These are phyloP conservation scores for Aspergillus fumigatiaffinis DNA, from an alignment of 2,329 filamentous ascomycete species.

Conservation along the genomic window DNA sequence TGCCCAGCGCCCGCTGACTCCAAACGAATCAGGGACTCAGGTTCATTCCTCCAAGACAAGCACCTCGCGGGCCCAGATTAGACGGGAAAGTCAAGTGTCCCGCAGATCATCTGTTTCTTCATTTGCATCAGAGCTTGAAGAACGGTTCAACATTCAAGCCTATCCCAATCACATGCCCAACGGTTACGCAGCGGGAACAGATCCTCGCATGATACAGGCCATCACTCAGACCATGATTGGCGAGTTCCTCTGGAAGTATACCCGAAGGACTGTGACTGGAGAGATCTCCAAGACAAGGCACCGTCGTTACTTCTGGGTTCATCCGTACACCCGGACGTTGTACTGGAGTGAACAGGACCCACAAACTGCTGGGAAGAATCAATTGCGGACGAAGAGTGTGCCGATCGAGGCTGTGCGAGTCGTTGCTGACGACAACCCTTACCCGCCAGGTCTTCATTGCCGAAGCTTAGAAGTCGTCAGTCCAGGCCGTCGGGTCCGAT, in stretches of 20 bases:
- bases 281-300: constrained; percentile 88
- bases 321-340: constrained; percentile 91
- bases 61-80: constrained; percentile 57
- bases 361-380: constrained; percentile 67
- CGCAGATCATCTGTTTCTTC: constrained; percentile 88
- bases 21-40: constrained; percentile 49
- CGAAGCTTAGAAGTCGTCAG: constrained; percentile 91
- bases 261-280: constrained; percentile 83
- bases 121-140: constrained; percentile 90
- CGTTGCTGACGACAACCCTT: constrained; percentile 89
- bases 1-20: constrained; percentile 57
- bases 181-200: constrained; percentile 69
- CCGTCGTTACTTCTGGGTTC: constrained; percentile 97
- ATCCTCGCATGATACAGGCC: constrained; percentile 97
- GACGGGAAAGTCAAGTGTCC: constrained; percentile 45
- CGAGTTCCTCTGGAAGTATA: constrained; percentile 99
- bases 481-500: constrained; percentile 83
- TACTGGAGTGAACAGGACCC: constrained; percentile 97
- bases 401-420: constrained; percentile 90
- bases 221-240: constrained; percentile 99
- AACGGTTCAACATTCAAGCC: constrained; percentile 73
- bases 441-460: constrained; percentile 87
- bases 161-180: constrained; percentile 48
- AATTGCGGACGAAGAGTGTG: constrained; percentile 82
- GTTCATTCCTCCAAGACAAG: constrained; percentile 44